Percentiles rank a stretch among this genome's conserved stretches.
phyloP scores from a whole-genome alignment of 495 filamentous ascomycete species.

The Talaromyces proteolyticus region DNA sequence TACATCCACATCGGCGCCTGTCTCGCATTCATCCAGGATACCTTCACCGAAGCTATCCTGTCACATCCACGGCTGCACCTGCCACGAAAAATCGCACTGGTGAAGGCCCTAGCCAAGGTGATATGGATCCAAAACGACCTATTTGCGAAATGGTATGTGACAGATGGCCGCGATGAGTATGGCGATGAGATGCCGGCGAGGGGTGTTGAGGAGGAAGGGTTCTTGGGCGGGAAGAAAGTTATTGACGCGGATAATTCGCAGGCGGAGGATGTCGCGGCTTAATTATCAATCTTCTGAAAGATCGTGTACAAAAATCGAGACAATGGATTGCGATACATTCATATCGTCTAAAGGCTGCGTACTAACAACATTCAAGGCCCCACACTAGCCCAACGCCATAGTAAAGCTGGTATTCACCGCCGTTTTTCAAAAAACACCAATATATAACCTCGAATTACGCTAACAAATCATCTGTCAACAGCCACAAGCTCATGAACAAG shows the following conservation, averaged over 20 bases:
- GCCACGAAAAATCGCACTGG: slow-evolving; percentile 58
- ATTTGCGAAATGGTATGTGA: slow-evolving; percentile 69
- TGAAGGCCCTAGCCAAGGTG: slow-evolving; percentile 57
- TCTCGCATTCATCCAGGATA: slow-evolving; percentile 65
- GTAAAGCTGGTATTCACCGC: too few species aligned
- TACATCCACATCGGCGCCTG: slow-evolving; percentile 68
- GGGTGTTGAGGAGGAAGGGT: slow-evolving; percentile 55
- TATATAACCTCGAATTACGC: too few species aligned
- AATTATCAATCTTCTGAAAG: too few species aligned
- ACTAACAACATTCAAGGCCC: too few species aligned
- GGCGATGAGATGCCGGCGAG: slow-evolving; percentile 50
- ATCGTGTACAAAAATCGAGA: too few species aligned
- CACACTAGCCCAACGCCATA: too few species aligned
- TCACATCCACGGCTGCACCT: slow-evolving; percentile 59
- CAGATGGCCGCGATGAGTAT: slow-evolving; percentile 62
- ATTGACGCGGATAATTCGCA: slow-evolving; percentile 17
- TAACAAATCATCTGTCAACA: too few species aligned
- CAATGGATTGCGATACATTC: too few species aligned
- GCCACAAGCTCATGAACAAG: too few species aligned
- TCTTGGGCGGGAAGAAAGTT: slow-evolving; percentile 44
- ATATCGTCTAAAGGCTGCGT: too few species aligned
- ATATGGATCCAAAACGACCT: slow-evolving; percentile 78
- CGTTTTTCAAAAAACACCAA: too few species aligned
- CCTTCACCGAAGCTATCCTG: slow-evolving; percentile 67
- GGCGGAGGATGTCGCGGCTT: too few species aligned